Evolutionary conservation across 805 yeast genomes (phyloP).

Genomic region (Monosporozyma siamensis): DNA sequence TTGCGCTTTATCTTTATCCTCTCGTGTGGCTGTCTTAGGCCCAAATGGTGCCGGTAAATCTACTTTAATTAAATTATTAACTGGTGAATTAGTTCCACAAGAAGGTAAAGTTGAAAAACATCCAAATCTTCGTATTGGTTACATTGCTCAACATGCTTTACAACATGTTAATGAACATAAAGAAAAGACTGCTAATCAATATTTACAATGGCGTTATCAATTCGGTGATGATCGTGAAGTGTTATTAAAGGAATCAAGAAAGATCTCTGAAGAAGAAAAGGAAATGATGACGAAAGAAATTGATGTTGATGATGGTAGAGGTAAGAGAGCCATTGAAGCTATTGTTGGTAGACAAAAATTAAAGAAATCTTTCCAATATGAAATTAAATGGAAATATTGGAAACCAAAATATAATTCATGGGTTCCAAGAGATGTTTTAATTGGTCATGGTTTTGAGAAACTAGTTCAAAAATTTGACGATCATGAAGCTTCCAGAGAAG

Average conservation of each 20-base stretch:
- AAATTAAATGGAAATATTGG: conserved; percentile 88
- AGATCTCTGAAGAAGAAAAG: conserved; percentile 63
- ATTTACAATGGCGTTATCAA: conserved; percentile 95
- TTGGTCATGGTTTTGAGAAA: conserved; percentile 81
- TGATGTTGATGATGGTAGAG: conserved; percentile 78
- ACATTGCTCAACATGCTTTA: conserved; percentile 96
- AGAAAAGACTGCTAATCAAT: conserved; percentile 96
- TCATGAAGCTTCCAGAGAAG: conserved; percentile 98
- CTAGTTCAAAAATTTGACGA: conserved; percentile 95
- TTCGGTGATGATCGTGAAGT: conserved; percentile 98
- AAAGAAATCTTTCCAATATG: conserved; percentile 95
- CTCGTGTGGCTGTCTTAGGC: conserved; percentile 93
- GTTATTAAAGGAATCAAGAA: conserved; percentile 83
- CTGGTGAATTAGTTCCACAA: conserved; percentile 84
- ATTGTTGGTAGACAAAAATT: conserved; percentile 94
- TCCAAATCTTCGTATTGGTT: conserved; percentile 95
- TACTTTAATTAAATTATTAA: conserved; percentile 83
- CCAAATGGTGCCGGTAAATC: conserved; percentile 99
- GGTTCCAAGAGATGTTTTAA: conserved; percentile 75
- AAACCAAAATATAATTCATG: conserved; percentile 88
- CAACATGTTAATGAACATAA: conserved; percentile 96
- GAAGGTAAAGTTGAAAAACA: conserved; percentile 92
- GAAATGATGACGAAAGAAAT: conserved; percentile 68
- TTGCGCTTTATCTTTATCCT: conserved; percentile 87
- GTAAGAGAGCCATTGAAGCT: conserved; percentile 83